A percentile compares a stretch with the other conserved stretches of the same genome.
These are phyloP conservation scores for Ehretia macrophylla DNA, from an alignment of 257 asterid species.

Conservation along the genomic window DNA sequence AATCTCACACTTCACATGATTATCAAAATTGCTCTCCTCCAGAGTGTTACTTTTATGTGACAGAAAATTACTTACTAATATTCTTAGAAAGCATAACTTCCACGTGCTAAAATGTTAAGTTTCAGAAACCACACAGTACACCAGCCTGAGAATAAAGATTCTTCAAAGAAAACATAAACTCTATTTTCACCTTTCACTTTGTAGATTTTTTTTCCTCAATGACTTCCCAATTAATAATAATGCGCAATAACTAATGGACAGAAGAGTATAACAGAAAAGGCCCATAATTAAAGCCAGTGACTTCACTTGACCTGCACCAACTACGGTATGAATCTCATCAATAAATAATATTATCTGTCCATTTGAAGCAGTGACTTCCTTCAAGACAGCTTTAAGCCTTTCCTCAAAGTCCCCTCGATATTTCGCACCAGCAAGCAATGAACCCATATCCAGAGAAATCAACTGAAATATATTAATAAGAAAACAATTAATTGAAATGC, in stretches of 20 bases:
- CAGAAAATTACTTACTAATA: no score
- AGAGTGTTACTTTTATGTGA: not conserved
- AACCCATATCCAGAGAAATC: conserved; percentile 92
- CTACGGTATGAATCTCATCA: conserved; percentile 93
- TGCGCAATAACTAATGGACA: no score
- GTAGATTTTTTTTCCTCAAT: no score
- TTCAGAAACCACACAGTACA: not conserved
- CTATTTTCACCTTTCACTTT: not conserved
- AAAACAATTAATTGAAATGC: conserved; percentile 1
- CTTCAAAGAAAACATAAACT: no score
- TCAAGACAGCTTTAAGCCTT: conserved; percentile 83
- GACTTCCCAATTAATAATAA: no score
- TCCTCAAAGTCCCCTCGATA: conserved; percentile 94
- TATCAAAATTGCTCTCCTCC: no score
- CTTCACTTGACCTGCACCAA: conserved; percentile 76
- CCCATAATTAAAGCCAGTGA: not conserved
- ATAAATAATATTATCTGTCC: conserved; percentile 87
- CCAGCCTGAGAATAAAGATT: no score
- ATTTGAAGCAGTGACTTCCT: conserved; percentile 81
- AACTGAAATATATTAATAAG: conserved; percentile 31
- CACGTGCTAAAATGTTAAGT: not conserved
- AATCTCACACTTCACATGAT: no score
- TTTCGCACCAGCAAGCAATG: conserved; percentile 91
- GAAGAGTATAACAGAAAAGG: not conserved
- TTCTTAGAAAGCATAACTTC: not conserved